Evolutionary conservation across 2,329 filamentous ascomycete genomes (phyloP).

Genomic region (Fusarium chaquense): DNA sequence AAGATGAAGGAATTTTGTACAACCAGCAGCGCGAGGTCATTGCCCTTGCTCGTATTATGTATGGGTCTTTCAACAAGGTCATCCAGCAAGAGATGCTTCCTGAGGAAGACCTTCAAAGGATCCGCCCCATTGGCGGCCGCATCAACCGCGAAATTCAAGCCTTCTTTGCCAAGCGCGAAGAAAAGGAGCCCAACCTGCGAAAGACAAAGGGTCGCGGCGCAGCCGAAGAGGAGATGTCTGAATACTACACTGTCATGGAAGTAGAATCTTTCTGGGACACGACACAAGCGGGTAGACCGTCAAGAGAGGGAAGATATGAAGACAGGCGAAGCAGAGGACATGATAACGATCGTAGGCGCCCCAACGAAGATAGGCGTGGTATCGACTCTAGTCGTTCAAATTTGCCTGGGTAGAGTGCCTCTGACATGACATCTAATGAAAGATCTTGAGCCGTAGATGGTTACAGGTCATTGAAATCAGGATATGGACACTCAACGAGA

Average conservation of each 20-base stretch:
- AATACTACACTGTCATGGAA: slow-evolving; percentile 29
- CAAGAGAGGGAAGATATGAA: neutral
- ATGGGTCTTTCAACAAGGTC: slow-evolving; percentile 59
- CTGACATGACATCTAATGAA: neutral
- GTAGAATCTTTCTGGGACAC: slow-evolving; percentile 53
- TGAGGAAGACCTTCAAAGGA: slow-evolving; percentile 49
- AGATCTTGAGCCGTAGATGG: neutral
- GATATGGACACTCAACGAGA: neutral
- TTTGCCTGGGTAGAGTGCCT: neutral
- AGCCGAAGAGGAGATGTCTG: slow-evolving; percentile 40
- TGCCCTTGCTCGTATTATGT: slow-evolving; percentile 60
- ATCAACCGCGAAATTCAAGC: slow-evolving; percentile 55
- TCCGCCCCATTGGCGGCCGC: slow-evolving; percentile 51
- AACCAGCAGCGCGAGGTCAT: slow-evolving; percentile 58
- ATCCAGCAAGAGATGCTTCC: slow-evolving; percentile 56
- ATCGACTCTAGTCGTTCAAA: neutral
- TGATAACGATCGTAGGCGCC: neutral
- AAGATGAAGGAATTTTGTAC: slow-evolving; percentile 48
- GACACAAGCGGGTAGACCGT: slow-evolving; percentile 30
- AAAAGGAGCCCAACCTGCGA: slow-evolving; percentile 51
- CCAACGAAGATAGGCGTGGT: neutral
- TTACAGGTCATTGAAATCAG: neutral
- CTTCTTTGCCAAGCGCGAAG: slow-evolving; percentile 53
- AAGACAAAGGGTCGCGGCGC: slow-evolving; percentile 32
- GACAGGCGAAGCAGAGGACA: neutral